These are phyloP conservation scores for Backusella macrospora DNA, from an alignment of 192 early-diverging fungal genomes.

Conservation along the genomic window DNA sequence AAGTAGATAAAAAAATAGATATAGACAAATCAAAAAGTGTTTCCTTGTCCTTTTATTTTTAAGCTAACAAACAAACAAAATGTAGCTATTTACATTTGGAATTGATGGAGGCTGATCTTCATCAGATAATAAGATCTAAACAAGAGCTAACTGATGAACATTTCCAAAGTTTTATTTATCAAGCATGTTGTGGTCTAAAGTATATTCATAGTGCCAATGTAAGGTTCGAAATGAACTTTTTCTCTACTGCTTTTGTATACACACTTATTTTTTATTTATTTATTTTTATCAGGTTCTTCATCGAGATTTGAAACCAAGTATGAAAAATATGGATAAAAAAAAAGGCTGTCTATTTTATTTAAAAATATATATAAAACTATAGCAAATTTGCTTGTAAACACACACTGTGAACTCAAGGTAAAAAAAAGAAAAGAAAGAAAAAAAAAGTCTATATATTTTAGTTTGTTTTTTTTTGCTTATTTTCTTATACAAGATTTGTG, in stretches of 20 bases:
- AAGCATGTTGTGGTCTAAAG: conserved; percentile 94
- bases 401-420: conserved; percentile 88
- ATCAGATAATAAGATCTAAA: conserved; percentile 88
- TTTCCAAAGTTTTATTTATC: conserved; percentile 99
- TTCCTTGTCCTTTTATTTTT: too few relatives aligned
- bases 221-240: too few relatives aligned
- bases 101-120: conserved; percentile 98
- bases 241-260: too few relatives aligned
- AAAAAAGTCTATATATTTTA: too few relatives aligned
- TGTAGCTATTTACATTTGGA: conserved; percentile 89
- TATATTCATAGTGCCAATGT: conserved; percentile 99
- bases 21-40: too few relatives aligned
- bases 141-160: conserved; percentile 96
- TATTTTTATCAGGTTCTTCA: conserved; percentile 68
- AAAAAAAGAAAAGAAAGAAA: not conserved
- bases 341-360: not conserved
- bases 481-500: conserved; percentile 79
- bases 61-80: not conserved
- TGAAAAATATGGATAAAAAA: not conserved
- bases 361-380: not conserved
- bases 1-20: too few relatives aligned
- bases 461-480: not conserved
- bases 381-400: conserved; percentile 83
- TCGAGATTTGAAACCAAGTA: conserved; percentile 94
- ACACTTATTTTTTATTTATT: not conserved